phyloP scores from a whole-genome alignment of 371 early-diverging fungal species.

The Mortierella sp. region DNA sequence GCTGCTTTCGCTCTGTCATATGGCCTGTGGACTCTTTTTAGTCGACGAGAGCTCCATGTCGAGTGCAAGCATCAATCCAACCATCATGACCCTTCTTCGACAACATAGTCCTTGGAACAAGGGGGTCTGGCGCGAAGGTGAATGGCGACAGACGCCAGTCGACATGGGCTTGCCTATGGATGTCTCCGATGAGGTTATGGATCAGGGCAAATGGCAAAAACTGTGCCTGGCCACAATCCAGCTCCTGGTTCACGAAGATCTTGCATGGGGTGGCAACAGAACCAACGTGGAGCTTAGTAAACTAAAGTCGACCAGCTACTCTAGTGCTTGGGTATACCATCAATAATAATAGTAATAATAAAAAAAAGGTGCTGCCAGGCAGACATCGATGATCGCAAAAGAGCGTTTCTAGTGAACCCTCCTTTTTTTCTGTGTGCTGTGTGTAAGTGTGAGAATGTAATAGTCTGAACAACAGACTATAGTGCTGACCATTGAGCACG shows the following conservation, averaged over 20 bases:
- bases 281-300: conserved; percentile 22
- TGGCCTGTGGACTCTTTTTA: conserved; percentile 29
- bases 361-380: neutral
- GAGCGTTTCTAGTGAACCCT: no score
- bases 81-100: conserved; percentile 29
- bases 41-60: neutral
- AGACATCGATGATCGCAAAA: no score
- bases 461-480: no score
- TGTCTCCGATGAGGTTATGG: conserved; percentile 12
- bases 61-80: neutral
- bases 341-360: conserved; percentile 6
- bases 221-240: conserved; percentile 23
- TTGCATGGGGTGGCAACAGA: conserved; percentile 28
- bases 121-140: conserved; percentile 36
- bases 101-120: conserved; percentile 25
- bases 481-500: no score
- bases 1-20: conserved; percentile 25
- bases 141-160: conserved; percentile 24
- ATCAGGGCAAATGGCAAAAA: conserved; percentile 26
- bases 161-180: neutral
- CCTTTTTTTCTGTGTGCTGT: no score
- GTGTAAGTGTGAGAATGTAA: neutral
- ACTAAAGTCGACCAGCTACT: conserved; percentile 7
- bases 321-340: conserved; percentile 19
- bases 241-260: conserved; percentile 9